Conservation (phyloP, 345 rosid species). For the Euphorbia lathyris region DNA sequence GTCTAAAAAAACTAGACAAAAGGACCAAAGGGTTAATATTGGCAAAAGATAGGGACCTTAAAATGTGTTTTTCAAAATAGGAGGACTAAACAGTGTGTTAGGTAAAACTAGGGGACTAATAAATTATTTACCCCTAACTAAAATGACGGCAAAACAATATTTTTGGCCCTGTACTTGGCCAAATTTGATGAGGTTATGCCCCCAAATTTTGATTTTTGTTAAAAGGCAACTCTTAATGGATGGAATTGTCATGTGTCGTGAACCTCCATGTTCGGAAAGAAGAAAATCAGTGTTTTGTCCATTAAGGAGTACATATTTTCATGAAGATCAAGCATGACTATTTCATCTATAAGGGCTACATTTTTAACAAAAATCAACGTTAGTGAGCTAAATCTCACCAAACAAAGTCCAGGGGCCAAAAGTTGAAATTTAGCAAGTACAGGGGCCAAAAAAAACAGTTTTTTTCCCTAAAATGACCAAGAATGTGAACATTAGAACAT, state of each 20-base stretch:
- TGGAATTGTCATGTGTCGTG: neutral
- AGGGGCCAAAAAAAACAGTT: no score
- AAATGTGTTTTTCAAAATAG: no score
- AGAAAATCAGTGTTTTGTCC: neutral
- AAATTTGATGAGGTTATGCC: neutral
- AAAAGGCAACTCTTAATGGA: neutral
- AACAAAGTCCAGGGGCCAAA: no score
- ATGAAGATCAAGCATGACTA: neutral
- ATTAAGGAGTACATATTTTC: neutral
- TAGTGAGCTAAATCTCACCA: neutral
- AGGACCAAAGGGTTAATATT: no score
- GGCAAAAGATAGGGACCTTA: no score
- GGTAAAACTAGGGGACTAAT: no score
- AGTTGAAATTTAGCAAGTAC: no score
- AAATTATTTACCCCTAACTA: no score
- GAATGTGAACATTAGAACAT: neutral
- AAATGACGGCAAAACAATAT: neutral
- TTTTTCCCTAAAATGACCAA: neutral
- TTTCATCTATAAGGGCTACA: neutral
- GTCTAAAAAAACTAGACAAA: no score
- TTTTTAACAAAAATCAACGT: neutral
- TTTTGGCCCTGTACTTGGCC: neutral
- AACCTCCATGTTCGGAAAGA: no score
- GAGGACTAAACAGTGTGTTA: no score
- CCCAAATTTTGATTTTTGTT: neutral